These are phyloP conservation scores for Chaetomiaceae sp. DNA, from an alignment of 2,329 filamentous ascomycete species.

Conservation along the genomic window DNA sequence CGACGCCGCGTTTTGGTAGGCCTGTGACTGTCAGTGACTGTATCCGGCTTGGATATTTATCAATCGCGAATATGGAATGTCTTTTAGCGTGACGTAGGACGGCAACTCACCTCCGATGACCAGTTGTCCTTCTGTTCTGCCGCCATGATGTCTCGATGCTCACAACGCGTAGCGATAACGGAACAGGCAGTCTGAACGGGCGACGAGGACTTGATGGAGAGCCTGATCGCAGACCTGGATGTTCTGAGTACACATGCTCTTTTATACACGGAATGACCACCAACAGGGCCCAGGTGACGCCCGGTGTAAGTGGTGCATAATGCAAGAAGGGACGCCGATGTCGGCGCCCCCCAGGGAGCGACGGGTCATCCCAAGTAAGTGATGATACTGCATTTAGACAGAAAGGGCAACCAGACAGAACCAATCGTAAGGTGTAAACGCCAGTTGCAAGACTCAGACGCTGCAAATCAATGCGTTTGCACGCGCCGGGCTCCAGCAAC, in stretches of 20 bases:
- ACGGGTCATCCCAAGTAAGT: not conserved
- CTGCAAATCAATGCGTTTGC: no score
- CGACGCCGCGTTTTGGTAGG: conserved; percentile 54
- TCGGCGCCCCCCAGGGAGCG: conserved; percentile 11
- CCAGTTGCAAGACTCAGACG: no score
- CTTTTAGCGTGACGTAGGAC: no score
- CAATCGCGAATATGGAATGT: no score
- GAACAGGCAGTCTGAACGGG: no score
- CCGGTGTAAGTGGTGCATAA: not conserved
- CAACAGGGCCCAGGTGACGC: not conserved
- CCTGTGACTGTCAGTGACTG: conserved; percentile 30
- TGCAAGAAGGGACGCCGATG: conserved; percentile 13
- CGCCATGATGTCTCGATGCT: conserved; percentile 13
- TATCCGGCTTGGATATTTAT: no score
- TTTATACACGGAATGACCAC: not conserved
- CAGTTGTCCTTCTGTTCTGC: conserved; percentile 31
- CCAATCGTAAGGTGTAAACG: no score
- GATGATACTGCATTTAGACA: not conserved
- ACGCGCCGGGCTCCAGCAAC: no score
- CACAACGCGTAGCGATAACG: not conserved
- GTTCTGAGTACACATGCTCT: no score
- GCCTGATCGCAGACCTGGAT: no score
- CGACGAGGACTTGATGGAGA: no score
- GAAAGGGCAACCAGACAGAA: not conserved
- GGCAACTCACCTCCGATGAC: conserved; percentile 33